Base-by-base conservation (phyloP, 371 early-diverging fungal species). In the Circinella minor region DNA sequence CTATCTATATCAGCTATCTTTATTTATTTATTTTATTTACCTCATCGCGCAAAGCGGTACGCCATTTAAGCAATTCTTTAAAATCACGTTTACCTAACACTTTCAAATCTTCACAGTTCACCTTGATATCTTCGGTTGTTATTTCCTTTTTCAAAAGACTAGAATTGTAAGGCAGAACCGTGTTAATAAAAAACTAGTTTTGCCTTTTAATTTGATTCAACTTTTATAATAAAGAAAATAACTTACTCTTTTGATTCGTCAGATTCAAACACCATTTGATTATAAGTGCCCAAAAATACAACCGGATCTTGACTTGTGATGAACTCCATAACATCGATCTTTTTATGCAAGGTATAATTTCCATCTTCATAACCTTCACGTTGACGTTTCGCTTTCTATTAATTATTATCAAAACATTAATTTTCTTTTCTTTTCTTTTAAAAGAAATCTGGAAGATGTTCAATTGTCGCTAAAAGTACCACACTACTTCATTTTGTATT, bases 351-450 rank as follows among this genome's bases (percentile, higher is more conserved):
- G 7, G 93, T 94, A 75, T 94, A 93, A 77, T 95, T 91, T 61
- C 95, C 96, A 72, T 98, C 98, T 66, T 94, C 97, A 83, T 99
- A 99, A 81, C 98, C 99, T 68, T 96, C 96, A 81, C 98, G 90
- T 65, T 96, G 94, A 68, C 98, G 87, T 67, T 84, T 85, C 66
- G 91, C 87, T 85, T 97, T 95, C 79, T 88, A 49, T 36, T 14
- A 51, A 17, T 6, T 1, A 49, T n/a, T 11, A 4, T 37, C 13
- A 11, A 20, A 36, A 13, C 8, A 63, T 17, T 48, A 7, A 48
- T 34, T 13, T 36, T 60, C 20, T 5, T 51, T 15, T 18, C 14
- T 18, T 61, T 14, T 37, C 10, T 39, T 14, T 39, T 61, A 63
- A 34, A 27, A 27, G 2, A 27, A 27, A 1, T 27, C 27, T 27